Percentiles rank a stretch among this genome's conserved stretches.
phyloP scores from a whole-genome alignment of 2,329 filamentous ascomycete genomes.

The Clarireedia hainanense region DNA sequence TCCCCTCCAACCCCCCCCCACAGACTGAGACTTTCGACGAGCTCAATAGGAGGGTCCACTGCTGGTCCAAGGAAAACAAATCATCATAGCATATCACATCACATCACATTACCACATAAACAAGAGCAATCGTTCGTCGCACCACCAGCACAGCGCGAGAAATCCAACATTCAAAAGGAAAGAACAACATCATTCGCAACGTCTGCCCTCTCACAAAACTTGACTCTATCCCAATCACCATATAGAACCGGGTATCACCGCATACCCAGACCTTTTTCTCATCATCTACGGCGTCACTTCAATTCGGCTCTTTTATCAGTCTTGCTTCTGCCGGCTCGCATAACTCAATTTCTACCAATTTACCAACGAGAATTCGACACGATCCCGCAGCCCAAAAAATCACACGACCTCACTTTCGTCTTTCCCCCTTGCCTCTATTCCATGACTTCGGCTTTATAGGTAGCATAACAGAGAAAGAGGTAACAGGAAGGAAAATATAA shows the following conservation, averaged over 20 bases:
- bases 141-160: slow-evolving; percentile 3
- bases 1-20: no score
- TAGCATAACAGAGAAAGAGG: slow-evolving; percentile 1
- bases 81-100: background rate
- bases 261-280: background rate
- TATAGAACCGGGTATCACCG: background rate
- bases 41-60: no score
- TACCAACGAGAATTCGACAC: background rate
- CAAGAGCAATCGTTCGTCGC: background rate
- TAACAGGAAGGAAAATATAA: background rate
- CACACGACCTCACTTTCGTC: background rate
- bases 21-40: no score
- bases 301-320: background rate
- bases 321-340: background rate
- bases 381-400: background rate
- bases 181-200: background rate
- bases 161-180: background rate
- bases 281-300: background rate
- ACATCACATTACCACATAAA: background rate
- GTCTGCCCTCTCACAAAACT: background rate
- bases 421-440: background rate
- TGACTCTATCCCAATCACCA: background rate
- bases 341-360: background rate
- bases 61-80: no score
- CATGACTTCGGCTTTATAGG: background rate